Evolutionary conservation across 192 early-diverging fungal genomes (phyloP).

Genomic region (Coemansia sp.): DNA sequence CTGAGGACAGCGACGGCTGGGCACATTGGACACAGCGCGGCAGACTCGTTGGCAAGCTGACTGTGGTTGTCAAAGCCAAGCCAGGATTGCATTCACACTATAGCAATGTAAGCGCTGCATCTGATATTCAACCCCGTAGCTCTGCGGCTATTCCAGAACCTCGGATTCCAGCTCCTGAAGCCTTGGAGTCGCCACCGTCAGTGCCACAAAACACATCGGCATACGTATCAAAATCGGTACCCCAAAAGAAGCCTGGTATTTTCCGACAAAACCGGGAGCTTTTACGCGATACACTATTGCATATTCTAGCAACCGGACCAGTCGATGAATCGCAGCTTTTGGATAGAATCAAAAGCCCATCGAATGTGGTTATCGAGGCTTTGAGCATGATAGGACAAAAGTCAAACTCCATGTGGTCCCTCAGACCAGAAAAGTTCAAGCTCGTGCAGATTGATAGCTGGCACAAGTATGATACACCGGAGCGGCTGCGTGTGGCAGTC

Average conservation of each 20-base stretch:
- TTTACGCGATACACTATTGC: slow-evolving; percentile 34
- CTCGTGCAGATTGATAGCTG: slow-evolving; percentile 58
- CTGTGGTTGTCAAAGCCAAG: slow-evolving; percentile 11
- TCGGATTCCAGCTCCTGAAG: neutral
- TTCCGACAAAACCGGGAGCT: slow-evolving; percentile 41
- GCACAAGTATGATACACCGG: slow-evolving; percentile 48
- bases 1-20: slow-evolving; percentile 19
- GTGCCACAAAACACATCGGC: neutral
- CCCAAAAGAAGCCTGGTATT: slow-evolving; percentile 50
- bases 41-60: slow-evolving; percentile 37
- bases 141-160: neutral
- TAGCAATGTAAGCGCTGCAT: neutral
- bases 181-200: neutral
- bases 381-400: slow-evolving; percentile 12
- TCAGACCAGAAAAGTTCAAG: slow-evolving; percentile 52
- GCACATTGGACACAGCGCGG: slow-evolving; percentile 40
- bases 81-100: neutral
- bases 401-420: slow-evolving; percentile 37
- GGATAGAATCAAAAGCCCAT: slow-evolving; percentile 20
- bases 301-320: slow-evolving; percentile 30
- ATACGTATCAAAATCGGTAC: slow-evolving; percentile 7
- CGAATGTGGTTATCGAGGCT: slow-evolving; percentile 17
- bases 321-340: slow-evolving; percentile 17
- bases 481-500: slow-evolving; percentile 35
- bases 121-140: neutral